Conservation (phyloP, 257 asterid species). For the Osmanthus fragrans region DNA sequence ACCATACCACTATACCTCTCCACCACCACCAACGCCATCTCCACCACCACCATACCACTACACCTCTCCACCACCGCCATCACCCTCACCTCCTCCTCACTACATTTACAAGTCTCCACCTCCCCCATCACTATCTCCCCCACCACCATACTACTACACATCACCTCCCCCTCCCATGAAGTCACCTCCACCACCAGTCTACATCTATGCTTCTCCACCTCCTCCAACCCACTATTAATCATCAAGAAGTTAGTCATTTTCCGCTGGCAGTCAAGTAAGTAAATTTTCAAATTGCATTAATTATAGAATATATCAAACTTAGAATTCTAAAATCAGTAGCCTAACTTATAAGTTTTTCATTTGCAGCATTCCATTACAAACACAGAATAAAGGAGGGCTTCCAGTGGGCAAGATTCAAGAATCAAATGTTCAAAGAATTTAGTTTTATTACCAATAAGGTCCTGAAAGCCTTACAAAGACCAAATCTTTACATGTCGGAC, state of each 20-base stretch:
- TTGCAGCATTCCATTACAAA: constrained; percentile 14
- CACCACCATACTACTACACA: constrained; percentile 22
- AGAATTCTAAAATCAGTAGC: neutral
- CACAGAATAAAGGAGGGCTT: constrained; percentile 17
- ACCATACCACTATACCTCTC: neutral
- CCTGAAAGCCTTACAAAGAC: neutral
- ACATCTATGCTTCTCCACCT: constrained; percentile 19
- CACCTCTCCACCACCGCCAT: constrained; percentile 12
- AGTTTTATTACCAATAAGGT: constrained; percentile 10
- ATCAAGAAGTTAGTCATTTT: neutral
- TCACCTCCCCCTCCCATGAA: constrained; percentile 30
- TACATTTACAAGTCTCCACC: constrained; percentile 13
- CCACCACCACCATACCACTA: constrained; percentile 21
- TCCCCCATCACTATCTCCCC: constrained; percentile 17
- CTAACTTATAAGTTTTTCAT: neutral
- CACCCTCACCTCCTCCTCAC: constrained; percentile 11
- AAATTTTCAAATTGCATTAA: neutral
- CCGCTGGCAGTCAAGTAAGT: constrained; percentile 14
- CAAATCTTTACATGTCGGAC: neutral
- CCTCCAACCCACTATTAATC: constrained; percentile 20
- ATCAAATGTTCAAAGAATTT: neutral
- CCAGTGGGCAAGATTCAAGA: constrained; percentile 6
- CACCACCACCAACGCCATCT: constrained; percentile 19
- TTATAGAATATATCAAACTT: neutral
- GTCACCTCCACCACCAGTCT: constrained; percentile 10